These are phyloP conservation scores for Salix purpurea DNA, from an alignment of 345 rosid species.

Conservation along the genomic window DNA sequence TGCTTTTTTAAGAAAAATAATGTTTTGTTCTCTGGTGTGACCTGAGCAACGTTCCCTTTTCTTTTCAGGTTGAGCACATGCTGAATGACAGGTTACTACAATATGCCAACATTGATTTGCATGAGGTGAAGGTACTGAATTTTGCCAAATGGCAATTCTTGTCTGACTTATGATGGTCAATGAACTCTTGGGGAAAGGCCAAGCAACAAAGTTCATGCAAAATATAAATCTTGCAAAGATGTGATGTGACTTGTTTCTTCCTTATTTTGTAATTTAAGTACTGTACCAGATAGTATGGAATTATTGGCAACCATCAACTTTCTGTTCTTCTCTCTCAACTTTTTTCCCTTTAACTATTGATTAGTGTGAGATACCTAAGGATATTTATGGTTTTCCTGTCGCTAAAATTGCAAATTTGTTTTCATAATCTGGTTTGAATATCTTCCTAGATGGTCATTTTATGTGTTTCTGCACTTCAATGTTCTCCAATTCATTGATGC, in stretches of 20 bases:
- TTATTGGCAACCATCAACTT: not conserved
- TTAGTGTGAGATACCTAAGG: not conserved
- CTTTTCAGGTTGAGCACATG: slow-evolving; percentile 84
- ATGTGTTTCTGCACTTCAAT: not conserved
- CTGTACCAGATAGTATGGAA: not conserved
- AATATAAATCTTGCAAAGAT: not conserved
- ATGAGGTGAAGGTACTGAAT: slow-evolving; percentile 77
- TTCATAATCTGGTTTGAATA: not conserved
- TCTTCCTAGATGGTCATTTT: not conserved
- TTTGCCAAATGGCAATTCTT: not conserved
- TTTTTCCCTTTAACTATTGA: not conserved
- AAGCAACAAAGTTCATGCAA: not conserved
- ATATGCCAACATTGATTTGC: slow-evolving; percentile 80
- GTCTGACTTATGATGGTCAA: not conserved
- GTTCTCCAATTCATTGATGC: not conserved
- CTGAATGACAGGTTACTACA: slow-evolving; percentile 90
- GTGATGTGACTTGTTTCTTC: not conserved
- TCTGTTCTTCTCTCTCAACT: not conserved
- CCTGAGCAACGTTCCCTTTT: not conserved
- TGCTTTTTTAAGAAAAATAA: not conserved
- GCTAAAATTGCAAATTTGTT: not conserved
- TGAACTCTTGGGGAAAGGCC: not conserved
- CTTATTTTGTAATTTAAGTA: not conserved
- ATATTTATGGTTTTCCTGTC: not conserved
- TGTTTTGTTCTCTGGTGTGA: not conserved